These are phyloP conservation scores for Salix purpurea DNA, from an alignment of 345 rosid species.

Conservation along the genomic window DNA sequence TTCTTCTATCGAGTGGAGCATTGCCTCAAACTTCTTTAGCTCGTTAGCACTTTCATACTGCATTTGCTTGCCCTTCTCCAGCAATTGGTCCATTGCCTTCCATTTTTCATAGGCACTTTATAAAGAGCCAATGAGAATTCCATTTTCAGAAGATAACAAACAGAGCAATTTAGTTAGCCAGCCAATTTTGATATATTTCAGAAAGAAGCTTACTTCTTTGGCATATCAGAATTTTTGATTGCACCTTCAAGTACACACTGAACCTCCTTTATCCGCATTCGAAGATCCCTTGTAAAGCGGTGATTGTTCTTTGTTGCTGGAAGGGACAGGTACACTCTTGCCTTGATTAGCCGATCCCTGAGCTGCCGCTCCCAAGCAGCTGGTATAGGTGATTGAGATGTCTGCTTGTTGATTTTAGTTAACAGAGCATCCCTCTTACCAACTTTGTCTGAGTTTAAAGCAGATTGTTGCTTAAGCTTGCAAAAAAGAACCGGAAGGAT, in stretches of 20 bases:
- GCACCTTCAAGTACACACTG: slow-evolving; percentile 68
- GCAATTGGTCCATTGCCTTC: slow-evolving; percentile 81
- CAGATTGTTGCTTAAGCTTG: slow-evolving; percentile 33
- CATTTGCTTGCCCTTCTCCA: slow-evolving; percentile 78
- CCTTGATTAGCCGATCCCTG: slow-evolving; percentile 89
- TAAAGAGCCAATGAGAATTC: background rate
- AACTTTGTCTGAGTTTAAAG: slow-evolving; percentile 23
- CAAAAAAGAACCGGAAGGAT: background rate
- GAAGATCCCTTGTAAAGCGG: slow-evolving; percentile 74
- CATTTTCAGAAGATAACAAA: background rate
- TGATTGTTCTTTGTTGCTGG: slow-evolving; percentile 63
- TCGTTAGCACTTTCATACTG: slow-evolving; percentile 83
- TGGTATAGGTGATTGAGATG: slow-evolving; percentile 31
- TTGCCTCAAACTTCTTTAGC: slow-evolving; percentile 90
- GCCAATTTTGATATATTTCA: background rate
- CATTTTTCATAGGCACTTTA: slow-evolving; percentile 68
- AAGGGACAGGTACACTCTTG: slow-evolving; percentile 85
- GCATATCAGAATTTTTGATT: slow-evolving; percentile 72
- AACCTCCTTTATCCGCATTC: slow-evolving; percentile 77
- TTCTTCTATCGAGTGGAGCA: slow-evolving; percentile 96
- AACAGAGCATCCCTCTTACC: slow-evolving; percentile 30
- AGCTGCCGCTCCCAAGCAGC: slow-evolving; percentile 74
- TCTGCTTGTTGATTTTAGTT: slow-evolving; percentile 30
- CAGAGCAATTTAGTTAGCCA: background rate
- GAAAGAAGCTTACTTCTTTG: slow-evolving; percentile 53